phyloP scores from a whole-genome alignment of 2,329 filamentous ascomycete species.

The Pseudophaeomoniella oleicola region DNA sequence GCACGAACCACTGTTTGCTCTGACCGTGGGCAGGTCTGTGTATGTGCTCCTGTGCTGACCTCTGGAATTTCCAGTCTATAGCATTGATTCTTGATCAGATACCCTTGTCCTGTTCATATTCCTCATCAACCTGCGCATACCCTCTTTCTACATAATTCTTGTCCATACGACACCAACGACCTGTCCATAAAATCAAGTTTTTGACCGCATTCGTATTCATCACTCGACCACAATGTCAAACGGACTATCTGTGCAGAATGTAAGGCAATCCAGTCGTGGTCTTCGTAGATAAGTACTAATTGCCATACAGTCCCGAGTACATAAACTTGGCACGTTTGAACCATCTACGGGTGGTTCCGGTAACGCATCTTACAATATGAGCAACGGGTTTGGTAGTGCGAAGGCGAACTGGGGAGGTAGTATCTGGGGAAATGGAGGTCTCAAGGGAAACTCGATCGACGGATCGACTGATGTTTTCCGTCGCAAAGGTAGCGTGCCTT shows the following conservation, averaged over 20 bases:
- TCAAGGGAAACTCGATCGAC: conserved; percentile 26
- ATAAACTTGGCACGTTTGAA: not conserved
- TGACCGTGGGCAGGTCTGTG: too few relatives aligned
- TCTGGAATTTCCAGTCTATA: not conserved
- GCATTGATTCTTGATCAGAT: not conserved
- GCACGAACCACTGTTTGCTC: not conserved
- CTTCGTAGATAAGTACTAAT: too few relatives aligned
- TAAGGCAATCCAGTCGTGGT: too few relatives aligned
- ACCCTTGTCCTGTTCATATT: not conserved
- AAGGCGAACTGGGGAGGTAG: conserved; percentile 29
- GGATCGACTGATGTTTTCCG: conserved; percentile 26
- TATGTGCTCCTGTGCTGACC: too few relatives aligned
- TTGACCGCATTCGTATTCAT: too few relatives aligned
- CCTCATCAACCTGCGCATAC: not conserved
- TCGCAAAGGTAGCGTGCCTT: not conserved
- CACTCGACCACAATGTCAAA: not conserved
- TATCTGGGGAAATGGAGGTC: conserved; percentile 34
- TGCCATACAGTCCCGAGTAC: not conserved
- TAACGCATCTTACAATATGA: not conserved
- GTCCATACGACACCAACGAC: not conserved
- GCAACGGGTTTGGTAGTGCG: conserved; percentile 24
- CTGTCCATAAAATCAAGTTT: not conserved
- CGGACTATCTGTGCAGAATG: not conserved
- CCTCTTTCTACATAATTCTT: not conserved
- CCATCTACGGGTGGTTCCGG: not conserved